Percentiles rank a stretch among this genome's conserved stretches.
These are phyloP conservation scores for Moricandia arvensis DNA, from an alignment of 345 rosid species.

Conservation along the genomic window DNA sequence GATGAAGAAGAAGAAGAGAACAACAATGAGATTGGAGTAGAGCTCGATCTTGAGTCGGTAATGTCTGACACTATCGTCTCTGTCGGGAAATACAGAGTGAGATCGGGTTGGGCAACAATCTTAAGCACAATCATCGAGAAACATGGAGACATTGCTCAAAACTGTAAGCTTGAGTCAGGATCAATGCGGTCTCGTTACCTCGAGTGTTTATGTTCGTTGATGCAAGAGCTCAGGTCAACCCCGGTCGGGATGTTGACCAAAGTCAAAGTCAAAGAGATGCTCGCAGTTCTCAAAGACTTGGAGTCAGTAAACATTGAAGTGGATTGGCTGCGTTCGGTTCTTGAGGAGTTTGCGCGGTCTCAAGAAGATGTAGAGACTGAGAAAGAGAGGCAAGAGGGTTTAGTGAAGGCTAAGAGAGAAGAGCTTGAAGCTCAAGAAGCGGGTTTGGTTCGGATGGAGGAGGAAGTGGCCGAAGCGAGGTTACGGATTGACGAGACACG, in stretches of 20 bases:
- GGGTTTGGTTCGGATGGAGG: constrained; percentile 49
- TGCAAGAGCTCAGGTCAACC: constrained; percentile 62
- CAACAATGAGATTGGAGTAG: constrained; percentile 36
- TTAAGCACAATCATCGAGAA: constrained; percentile 52
- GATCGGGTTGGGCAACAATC: constrained; percentile 44
- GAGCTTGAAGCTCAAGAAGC: constrained; percentile 47
- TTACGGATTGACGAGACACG: constrained; percentile 40
- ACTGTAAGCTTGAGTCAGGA: constrained; percentile 60
- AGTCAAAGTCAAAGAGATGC: constrained; percentile 60
- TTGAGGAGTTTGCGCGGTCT: constrained; percentile 49
- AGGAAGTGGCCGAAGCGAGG: constrained; percentile 42
- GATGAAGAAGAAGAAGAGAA: constrained; percentile 26
- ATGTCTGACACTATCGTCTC: constrained; percentile 63
- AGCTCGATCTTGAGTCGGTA: constrained; percentile 47
- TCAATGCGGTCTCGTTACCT: constrained; percentile 63
- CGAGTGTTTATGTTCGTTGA: constrained; percentile 69
- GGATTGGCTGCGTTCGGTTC: constrained; percentile 56
- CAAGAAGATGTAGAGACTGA: constrained; percentile 42
- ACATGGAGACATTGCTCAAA: constrained; percentile 74
- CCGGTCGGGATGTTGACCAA: constrained; percentile 52
- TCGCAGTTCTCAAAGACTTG: constrained; percentile 69
- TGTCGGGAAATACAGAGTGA: constrained; percentile 73
- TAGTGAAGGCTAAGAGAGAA: constrained; percentile 42
- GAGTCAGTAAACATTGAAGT: constrained; percentile 62
- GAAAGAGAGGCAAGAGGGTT: constrained; percentile 43